Percentiles rank a stretch among this genome's conserved stretches.
These are phyloP conservation scores for Purshia tridentata DNA, from an alignment of 306 rosid species.

Conservation along the genomic window DNA sequence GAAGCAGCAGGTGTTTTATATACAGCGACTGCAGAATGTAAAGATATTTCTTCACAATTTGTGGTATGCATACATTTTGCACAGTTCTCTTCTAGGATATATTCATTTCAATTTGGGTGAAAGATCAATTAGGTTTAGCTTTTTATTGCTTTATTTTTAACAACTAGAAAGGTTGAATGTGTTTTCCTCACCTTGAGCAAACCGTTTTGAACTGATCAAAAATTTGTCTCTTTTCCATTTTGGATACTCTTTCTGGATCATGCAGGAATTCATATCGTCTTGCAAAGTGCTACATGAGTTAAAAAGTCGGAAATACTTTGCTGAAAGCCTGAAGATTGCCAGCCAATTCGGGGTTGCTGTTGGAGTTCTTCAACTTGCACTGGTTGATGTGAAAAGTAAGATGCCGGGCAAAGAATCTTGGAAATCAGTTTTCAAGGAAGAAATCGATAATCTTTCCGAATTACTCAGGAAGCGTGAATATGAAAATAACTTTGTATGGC, in stretches of 20 bases:
- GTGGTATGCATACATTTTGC: constrained; percentile 41
- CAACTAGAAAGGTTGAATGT: neutral
- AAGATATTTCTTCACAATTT: constrained; percentile 46
- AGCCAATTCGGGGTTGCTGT: constrained; percentile 58
- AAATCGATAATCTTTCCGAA: constrained; percentile 48
- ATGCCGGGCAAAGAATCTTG: constrained; percentile 46
- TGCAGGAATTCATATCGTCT: constrained; percentile 62
- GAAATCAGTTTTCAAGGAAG: constrained; percentile 45
- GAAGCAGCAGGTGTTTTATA: constrained; percentile 46
- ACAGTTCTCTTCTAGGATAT: neutral
- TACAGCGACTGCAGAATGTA: constrained; percentile 35
- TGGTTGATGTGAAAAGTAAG: constrained; percentile 41
- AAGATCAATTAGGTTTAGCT: neutral
- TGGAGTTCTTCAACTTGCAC: constrained; percentile 53
- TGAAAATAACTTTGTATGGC: constrained; percentile 79
- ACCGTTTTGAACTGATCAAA: neutral
- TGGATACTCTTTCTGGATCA: constrained; percentile 12
- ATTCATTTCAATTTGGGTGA: constrained; percentile 3
- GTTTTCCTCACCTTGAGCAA: neutral
- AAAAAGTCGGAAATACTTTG: constrained; percentile 48
- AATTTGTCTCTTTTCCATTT: neutral
- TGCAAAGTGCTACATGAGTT: constrained; percentile 59
- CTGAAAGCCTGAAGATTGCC: constrained; percentile 48
- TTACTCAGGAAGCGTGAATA: constrained; percentile 53
- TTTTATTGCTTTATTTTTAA: neutral